These are phyloP conservation scores for Cercospora brassicicola DNA, from an alignment of 2,329 filamentous ascomycete genomes.

Conservation along the genomic window DNA sequence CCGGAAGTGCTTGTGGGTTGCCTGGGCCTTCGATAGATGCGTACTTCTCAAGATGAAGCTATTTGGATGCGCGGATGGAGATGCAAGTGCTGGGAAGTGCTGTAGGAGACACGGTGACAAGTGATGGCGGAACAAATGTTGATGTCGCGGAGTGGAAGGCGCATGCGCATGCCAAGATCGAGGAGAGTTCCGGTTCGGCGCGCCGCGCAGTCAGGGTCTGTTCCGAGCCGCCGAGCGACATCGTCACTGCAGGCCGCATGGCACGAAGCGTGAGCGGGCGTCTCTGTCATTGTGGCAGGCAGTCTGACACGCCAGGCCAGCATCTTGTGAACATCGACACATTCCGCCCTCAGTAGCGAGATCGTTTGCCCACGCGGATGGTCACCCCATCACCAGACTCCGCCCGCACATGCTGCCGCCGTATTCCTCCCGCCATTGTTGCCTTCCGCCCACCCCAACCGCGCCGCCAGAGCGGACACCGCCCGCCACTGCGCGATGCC, in stretches of 20 bases:
- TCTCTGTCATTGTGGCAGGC: background rate
- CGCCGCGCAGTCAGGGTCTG: background rate
- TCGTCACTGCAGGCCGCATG: background rate
- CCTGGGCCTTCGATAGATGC: background rate
- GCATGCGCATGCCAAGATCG: background rate
- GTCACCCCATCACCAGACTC: background rate
- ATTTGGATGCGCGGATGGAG: background rate
- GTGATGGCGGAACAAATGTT: background rate
- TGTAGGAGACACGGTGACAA: background rate
- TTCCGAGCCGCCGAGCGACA: background rate
- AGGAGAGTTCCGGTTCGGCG: background rate
- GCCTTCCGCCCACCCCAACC: background rate
- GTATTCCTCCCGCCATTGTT: background rate
- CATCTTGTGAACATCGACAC: background rate
- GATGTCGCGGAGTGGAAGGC: background rate
- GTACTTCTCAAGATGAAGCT: background rate
- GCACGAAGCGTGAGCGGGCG: background rate
- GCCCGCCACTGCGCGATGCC: slow-evolving; percentile 22
- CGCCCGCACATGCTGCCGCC: background rate
- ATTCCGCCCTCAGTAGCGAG: background rate
- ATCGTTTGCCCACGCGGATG: background rate
- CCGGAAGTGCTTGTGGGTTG: background rate
- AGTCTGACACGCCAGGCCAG: background rate
- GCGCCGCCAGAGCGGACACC: background rate
- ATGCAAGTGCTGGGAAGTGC: background rate